Base-by-base conservation (phyloP, 352 stramenopile genomes). In the Thalassiosira pacifica region DNA sequence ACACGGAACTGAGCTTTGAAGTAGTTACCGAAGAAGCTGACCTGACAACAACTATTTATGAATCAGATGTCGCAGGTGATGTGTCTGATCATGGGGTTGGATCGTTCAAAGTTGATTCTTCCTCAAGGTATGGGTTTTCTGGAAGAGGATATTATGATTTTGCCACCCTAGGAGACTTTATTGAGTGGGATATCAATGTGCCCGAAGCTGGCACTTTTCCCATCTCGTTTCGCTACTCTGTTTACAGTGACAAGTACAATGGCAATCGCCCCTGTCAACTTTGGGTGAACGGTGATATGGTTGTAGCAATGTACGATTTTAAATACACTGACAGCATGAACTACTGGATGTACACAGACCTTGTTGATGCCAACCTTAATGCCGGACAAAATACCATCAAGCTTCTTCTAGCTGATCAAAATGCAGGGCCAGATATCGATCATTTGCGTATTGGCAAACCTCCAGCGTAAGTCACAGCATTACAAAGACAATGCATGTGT, bases 381-480 rank as follows among this genome's bases (percentile, higher is more conserved):
- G 40, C 29, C 32, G 86, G 86, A 4, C 22, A 26, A 11, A 91
- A 91, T 66, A 88, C 53, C 0, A 84, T 91, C 67, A 89, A 82
- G 65, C 55, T 91, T 48, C n/a, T 79, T 18, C 27, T 89, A 32
- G 24, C 64, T 0, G 72, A 84, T 63, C 68, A 87, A 64, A 61
- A 82, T 66, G 74, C 52, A 26, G 82, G 82, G n/a, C 83, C 83
- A 13, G 79, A 87, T 40, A 92, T 92, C 63, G 87, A 92, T 82
- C 84, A 90, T 69, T 72, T 92, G 29, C 27, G 79, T 0, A 26
- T 92, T 13, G 87, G 87, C 0, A 88, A 86, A 34, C 76, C 75
- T 57, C 71, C 79, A 27, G 74, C 75, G 45, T 67, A 27, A 67
- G 59, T 67, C 59, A 59, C 83, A 4, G 66, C 85, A 11, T 52